These are phyloP conservation scores for Vigna nakashimae DNA, from an alignment of 306 rosid genomes.

Conservation along the genomic window DNA sequence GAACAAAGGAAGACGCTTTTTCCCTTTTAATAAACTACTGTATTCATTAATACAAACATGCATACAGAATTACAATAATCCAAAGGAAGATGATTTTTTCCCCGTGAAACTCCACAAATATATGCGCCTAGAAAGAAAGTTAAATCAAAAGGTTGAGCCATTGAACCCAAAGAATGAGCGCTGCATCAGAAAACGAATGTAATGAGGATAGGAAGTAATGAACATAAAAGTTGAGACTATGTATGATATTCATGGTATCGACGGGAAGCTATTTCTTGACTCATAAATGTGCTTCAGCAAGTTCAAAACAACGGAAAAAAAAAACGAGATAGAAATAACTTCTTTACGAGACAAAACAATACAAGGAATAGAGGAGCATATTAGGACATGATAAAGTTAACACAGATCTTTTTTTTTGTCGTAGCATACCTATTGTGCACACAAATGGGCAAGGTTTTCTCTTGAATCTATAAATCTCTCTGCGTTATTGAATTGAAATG, in stretches of 20 bases:
- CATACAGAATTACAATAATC: constrained; percentile 28
- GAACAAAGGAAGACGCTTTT: constrained; percentile 11
- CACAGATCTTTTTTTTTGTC: neutral
- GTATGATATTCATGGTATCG: neutral
- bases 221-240: constrained; percentile 11
- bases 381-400: neutral
- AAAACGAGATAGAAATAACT: constrained; percentile 3
- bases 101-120: constrained; percentile 24
- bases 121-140: constrained; percentile 17
- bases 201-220: constrained; percentile 22
- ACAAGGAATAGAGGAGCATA: constrained; percentile 9
- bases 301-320: constrained; percentile 3
- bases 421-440: neutral
- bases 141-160: constrained; percentile 82
- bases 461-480: too few species aligned
- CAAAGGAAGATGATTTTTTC: constrained; percentile 27
- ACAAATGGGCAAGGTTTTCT: too few species aligned
- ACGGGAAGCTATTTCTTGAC: constrained; percentile 20
- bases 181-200: constrained; percentile 59
- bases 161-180: constrained; percentile 84
- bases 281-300: constrained; percentile 4
- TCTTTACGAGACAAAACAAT: neutral
- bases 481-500: too few species aligned
- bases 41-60: constrained; percentile 40
- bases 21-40: constrained; percentile 32